Evolutionary conservation across 139 green algal genomes (phyloP).

Genomic region (Raphidocelis subcapitata): DNA sequence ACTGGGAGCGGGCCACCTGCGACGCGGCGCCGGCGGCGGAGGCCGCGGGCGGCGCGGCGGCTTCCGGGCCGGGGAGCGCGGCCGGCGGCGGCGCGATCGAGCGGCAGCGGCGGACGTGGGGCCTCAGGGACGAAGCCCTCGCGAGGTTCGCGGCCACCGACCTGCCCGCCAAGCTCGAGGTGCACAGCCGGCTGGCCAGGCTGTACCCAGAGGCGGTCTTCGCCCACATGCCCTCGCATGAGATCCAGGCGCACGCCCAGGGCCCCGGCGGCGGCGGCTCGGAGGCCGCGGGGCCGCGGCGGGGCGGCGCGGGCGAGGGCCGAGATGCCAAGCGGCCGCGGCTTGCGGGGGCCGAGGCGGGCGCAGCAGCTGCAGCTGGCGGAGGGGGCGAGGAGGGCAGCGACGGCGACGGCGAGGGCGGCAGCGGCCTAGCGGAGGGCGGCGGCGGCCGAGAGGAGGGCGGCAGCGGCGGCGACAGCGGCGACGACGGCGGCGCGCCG

Average conservation of each 20-base stretch:
- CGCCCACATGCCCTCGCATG: conserved; percentile 69
- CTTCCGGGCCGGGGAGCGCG: too few species aligned
- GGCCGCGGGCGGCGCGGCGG: too few species aligned
- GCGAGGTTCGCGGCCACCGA: conserved; percentile 27
- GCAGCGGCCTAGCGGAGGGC: conserved; percentile 9
- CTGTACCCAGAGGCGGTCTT: conserved; percentile 77
- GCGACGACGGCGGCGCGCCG: background rate
- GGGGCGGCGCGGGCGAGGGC: too few species aligned
- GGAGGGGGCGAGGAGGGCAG: background rate
- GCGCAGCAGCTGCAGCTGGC: background rate
- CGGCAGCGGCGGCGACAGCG: background rate
- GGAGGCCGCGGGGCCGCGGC: background rate
- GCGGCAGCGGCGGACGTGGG: conserved; percentile 72
- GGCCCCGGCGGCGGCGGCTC: background rate
- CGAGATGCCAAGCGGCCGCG: background rate
- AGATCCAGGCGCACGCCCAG: conserved; percentile 47
- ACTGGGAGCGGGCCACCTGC: conserved; percentile 64
- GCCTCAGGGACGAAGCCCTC: conserved; percentile 47
- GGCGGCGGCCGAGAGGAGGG: background rate
- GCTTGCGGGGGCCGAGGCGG: background rate
- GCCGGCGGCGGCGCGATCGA: too few species aligned
- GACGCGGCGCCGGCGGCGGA: conserved; percentile 47
- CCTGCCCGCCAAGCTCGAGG: conserved; percentile 61
- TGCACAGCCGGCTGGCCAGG: conserved; percentile 62
- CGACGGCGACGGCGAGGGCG: background rate